Evolutionary conservation across 2,329 filamentous ascomycete genomes (phyloP).

Genomic region (Cordyceps cicadae): DNA sequence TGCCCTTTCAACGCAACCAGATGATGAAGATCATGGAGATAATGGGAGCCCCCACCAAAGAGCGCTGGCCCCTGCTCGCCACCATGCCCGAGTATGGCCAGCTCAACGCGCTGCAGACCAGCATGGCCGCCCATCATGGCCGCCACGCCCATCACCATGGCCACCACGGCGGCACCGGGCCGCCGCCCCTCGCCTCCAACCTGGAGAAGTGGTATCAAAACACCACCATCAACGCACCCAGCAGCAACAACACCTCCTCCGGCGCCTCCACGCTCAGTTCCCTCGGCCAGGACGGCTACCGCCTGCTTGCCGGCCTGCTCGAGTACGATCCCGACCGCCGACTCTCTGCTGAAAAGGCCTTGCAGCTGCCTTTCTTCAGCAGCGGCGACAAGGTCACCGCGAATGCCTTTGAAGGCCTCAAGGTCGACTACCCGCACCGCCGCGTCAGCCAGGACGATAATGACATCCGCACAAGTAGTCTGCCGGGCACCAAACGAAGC

Average conservation of each 20-base stretch:
- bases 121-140: slow-evolving; percentile 29
- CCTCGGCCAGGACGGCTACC: slow-evolving; percentile 69
- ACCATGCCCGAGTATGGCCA: slow-evolving; percentile 83
- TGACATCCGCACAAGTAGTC: slow-evolving; percentile 81
- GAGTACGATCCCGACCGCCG: slow-evolving; percentile 90
- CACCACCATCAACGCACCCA: slow-evolving; percentile 53
- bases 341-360: slow-evolving; percentile 75
- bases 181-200: slow-evolving; percentile 30
- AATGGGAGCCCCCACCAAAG: slow-evolving; percentile 80
- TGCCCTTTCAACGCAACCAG: slow-evolving; percentile 94
- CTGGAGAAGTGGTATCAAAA: slow-evolving; percentile 76
- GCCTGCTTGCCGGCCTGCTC: slow-evolving; percentile 70
- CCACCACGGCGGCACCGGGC: slow-evolving; percentile 8
- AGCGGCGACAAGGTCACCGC: slow-evolving; percentile 63
- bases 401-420: slow-evolving; percentile 87
- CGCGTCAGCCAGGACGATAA: slow-evolving; percentile 92
- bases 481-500: slow-evolving; percentile 85
- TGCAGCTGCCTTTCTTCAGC: slow-evolving; percentile 86
- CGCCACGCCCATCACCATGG: slow-evolving; percentile 17
- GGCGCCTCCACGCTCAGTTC: slow-evolving; percentile 41
- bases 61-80: slow-evolving; percentile 76
- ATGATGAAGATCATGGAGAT: slow-evolving; percentile 99
- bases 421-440: slow-evolving; percentile 80
- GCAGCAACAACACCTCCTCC: slow-evolving; percentile 37
- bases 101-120: slow-evolving; percentile 48